Percentiles rank a stretch among this genome's conserved stretches.
Conservation (phyloP, 2,329 filamentous ascomycete species). For the Lecanosticta acicola region DNA sequence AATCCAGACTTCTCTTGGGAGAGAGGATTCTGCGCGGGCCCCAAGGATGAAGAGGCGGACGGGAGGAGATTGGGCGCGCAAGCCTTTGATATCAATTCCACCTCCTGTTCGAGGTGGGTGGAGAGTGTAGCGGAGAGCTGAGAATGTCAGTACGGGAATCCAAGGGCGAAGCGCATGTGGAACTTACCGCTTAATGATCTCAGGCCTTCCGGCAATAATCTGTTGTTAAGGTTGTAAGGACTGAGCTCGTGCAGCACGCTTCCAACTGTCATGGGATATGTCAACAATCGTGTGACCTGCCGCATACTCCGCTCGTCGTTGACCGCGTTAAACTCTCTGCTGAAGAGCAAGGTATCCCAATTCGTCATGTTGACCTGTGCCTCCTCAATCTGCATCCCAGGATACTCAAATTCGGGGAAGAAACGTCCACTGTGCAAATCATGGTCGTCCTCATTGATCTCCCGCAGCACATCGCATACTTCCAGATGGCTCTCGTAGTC, state of each 20-base stretch:
- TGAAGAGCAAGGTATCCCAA: constrained; percentile 96
- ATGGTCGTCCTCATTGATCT: constrained; percentile 98
- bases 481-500: constrained; percentile 91
- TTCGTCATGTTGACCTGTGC: constrained; percentile 95
- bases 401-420: constrained; percentile 92
- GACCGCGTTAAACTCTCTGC: constrained; percentile 82
- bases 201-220: constrained; percentile 79
- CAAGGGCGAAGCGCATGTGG: no score
- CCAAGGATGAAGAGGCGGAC: constrained; percentile 90
- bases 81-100: constrained; percentile 66
- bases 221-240: constrained; percentile 76
- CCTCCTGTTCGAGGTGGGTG: constrained; percentile 79
- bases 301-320: constrained; percentile 86
- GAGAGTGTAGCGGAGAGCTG: constrained; percentile 86
- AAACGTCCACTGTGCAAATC: constrained; percentile 83
- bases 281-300: constrained; percentile 86
- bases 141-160: background rate
- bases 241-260: constrained; percentile 92
- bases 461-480: constrained; percentile 81
- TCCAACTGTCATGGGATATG: constrained; percentile 86
- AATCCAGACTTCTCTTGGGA: constrained; percentile 89
- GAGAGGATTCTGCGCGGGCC: constrained; percentile 92
- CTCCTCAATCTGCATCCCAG: constrained; percentile 83
- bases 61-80: constrained; percentile 78
- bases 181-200: constrained; percentile 85